Conservation (phyloP, 768 basidiomycete species). For the Cyathus striatus region DNA sequence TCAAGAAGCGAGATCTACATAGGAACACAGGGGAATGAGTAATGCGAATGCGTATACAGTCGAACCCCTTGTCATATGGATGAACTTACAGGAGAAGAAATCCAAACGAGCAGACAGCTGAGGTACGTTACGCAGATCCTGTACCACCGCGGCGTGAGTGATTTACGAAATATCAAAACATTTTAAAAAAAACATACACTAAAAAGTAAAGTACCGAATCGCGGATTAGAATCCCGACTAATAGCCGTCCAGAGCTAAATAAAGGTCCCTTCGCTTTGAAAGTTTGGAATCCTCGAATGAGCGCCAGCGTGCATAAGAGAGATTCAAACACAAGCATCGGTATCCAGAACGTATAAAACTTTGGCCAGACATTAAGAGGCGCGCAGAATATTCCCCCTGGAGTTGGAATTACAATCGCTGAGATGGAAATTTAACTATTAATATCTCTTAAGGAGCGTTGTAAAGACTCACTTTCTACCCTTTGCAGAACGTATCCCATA, state of each 20-base stretch:
- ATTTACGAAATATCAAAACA: not conserved
- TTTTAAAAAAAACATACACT: constrained; percentile 25
- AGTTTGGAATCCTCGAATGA: constrained; percentile 44
- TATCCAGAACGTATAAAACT: constrained; percentile 57
- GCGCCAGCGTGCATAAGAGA: constrained; percentile 44
- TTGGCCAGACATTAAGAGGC: constrained; percentile 27
- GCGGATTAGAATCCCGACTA: constrained; percentile 46
- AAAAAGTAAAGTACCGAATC: constrained; percentile 56
- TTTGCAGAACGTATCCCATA: constrained; percentile 44
- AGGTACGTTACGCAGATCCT: constrained; percentile 56
- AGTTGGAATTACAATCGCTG: not conserved
- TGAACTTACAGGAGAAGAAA: constrained; percentile 25
- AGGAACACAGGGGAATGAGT: not conserved
- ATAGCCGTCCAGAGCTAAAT: constrained; percentile 35
- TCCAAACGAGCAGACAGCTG: constrained; percentile 41
- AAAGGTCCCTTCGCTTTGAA: constrained; percentile 28
- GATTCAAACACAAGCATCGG: constrained; percentile 52
- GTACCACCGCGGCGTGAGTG: not conserved
- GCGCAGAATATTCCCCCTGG: constrained; percentile 34
- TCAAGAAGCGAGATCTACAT: constrained; percentile 36
- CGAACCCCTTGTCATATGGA: not conserved
- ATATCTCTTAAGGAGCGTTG: too few species aligned
- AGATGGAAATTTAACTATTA: too few species aligned
- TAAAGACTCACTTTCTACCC: too few species aligned
- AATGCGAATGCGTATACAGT: not conserved